phyloP scores from a whole-genome alignment of 1,139 yeast genomes.

The Lodderomyces pseudojiufengensis region DNA sequence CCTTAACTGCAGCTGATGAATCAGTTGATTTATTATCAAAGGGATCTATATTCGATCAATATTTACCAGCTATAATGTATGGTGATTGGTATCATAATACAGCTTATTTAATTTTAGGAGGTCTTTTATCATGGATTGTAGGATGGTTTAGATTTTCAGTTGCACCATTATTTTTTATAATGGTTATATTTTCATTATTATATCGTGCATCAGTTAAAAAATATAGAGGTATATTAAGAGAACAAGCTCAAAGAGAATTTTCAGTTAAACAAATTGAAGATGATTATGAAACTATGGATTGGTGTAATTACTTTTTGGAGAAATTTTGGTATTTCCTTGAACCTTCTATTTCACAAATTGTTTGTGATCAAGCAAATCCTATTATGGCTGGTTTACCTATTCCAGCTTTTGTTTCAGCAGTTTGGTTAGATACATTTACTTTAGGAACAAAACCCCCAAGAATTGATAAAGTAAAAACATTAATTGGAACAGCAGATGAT shows the following conservation, averaged over 20 bases:
- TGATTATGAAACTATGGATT: slow-evolving; percentile 91
- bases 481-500: slow-evolving; percentile 83
- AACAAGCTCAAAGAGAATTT: slow-evolving; percentile 80
- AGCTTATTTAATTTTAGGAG: slow-evolving; percentile 62
- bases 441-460: slow-evolving; percentile 95
- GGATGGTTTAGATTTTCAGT: slow-evolving; percentile 77
- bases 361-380: slow-evolving; percentile 81
- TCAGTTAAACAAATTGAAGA: slow-evolving; percentile 76
- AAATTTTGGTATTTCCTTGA: slow-evolving; percentile 91
- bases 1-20: slow-evolving; percentile 65
- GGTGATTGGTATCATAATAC: slow-evolving; percentile 97
- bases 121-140: slow-evolving; percentile 67
- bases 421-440: slow-evolving; percentile 87
- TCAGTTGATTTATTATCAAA: slow-evolving; percentile 61
- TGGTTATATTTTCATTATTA: slow-evolving; percentile 55
- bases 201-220: slow-evolving; percentile 83
- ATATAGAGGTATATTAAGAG: slow-evolving; percentile 70
- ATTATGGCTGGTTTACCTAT: slow-evolving; percentile 70
- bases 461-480: slow-evolving; percentile 81
- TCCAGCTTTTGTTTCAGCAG: slow-evolving; percentile 76
- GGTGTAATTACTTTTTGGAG: slow-evolving; percentile 84
- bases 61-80: slow-evolving; percentile 66
- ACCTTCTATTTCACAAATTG: slow-evolving; percentile 85
- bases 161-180: slow-evolving; percentile 75
- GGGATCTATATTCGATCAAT: slow-evolving; percentile 66